Conservation (phyloP, 2,329 filamentous ascomycete genomes). For the Ramichloridium luteum region DNA sequence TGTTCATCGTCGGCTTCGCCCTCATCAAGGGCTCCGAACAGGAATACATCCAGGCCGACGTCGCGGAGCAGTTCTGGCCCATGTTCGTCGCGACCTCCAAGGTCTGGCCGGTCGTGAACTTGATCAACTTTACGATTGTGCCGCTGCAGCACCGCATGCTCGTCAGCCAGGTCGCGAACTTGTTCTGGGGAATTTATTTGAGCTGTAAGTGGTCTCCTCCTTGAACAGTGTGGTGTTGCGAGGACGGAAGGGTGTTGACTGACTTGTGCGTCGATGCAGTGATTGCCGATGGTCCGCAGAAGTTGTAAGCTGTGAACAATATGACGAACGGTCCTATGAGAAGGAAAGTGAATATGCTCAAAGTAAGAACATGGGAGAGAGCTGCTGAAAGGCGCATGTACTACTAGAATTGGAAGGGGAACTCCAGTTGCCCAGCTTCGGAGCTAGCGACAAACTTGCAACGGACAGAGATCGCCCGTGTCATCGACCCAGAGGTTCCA, state of each 20-base stretch:
- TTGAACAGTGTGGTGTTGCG: not conserved
- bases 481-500: too few relatives aligned
- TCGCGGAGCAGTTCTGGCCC: conserved; percentile 25
- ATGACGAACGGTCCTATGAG: too few relatives aligned
- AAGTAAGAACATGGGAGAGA: too few relatives aligned
- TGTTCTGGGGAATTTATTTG: conserved; percentile 65
- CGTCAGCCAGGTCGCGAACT: conserved; percentile 58
- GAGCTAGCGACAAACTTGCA: too few relatives aligned
- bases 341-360: too few relatives aligned
- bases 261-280: not conserved
- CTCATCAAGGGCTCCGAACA: conserved; percentile 34
- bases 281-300: not conserved
- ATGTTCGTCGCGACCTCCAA: conserved; percentile 58
- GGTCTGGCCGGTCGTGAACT: conserved; percentile 59
- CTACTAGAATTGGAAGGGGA: too few relatives aligned
- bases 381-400: too few relatives aligned
- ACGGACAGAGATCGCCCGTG: too few relatives aligned
- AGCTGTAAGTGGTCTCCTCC: conserved; percentile 33
- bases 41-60: conserved; percentile 9
- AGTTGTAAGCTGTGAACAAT: too few relatives aligned
- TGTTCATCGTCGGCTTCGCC: conserved; percentile 50
- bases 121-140: conserved; percentile 58
- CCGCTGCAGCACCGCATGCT: conserved; percentile 60
- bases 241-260: not conserved
- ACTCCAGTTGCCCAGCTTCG: too few relatives aligned